Percentiles rank a stretch among this genome's conserved stretches.
These are phyloP conservation scores for Stagonosporopsis cucurbitacearum DNA, from an alignment of 2,329 filamentous ascomycete species.

Conservation along the genomic window DNA sequence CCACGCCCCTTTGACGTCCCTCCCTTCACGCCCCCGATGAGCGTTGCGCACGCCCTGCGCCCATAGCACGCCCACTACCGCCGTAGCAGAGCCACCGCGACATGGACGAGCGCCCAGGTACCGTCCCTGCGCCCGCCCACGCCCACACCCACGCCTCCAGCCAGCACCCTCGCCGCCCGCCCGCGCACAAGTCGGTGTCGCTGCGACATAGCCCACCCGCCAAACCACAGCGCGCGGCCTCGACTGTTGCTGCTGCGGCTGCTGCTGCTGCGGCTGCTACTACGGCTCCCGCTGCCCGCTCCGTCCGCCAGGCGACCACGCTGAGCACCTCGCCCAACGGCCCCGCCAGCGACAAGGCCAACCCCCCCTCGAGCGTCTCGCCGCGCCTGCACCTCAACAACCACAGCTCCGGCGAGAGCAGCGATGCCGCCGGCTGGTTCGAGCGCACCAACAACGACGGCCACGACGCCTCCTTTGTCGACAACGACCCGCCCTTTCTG, in stretches of 20 bases:
- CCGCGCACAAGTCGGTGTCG: constrained; percentile 55
- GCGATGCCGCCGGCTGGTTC: constrained; percentile 60
- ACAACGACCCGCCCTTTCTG: constrained; percentile 55
- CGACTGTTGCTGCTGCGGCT: not conserved
- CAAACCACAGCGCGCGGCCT: not conserved
- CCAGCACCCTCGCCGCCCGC: constrained; percentile 51
- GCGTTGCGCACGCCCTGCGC: constrained; percentile 16
- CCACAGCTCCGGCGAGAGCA: constrained; percentile 58
- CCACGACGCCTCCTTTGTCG: constrained; percentile 47
- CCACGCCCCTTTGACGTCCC: no score
- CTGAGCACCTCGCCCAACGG: constrained; percentile 31
- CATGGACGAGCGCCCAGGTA: constrained; percentile 35
- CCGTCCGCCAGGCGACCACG: constrained; percentile 12
- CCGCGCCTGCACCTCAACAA: constrained; percentile 43
- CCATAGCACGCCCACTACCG: constrained; percentile 10
- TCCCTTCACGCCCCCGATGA: constrained; percentile 19
- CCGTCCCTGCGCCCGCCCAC: constrained; percentile 19
- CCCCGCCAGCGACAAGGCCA: constrained; percentile 44
- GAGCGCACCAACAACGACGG: constrained; percentile 58
- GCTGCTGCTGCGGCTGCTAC: not conserved
- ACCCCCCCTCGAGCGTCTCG: constrained; percentile 52
- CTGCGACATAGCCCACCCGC: constrained; percentile 50
- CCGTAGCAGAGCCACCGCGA: not conserved
- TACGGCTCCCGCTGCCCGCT: constrained; percentile 1
- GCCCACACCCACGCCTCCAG: not conserved